Evolutionary conservation across 1,284 basidiomycete genomes (phyloP).

Genomic region (Schizophyllum amplum): DNA sequence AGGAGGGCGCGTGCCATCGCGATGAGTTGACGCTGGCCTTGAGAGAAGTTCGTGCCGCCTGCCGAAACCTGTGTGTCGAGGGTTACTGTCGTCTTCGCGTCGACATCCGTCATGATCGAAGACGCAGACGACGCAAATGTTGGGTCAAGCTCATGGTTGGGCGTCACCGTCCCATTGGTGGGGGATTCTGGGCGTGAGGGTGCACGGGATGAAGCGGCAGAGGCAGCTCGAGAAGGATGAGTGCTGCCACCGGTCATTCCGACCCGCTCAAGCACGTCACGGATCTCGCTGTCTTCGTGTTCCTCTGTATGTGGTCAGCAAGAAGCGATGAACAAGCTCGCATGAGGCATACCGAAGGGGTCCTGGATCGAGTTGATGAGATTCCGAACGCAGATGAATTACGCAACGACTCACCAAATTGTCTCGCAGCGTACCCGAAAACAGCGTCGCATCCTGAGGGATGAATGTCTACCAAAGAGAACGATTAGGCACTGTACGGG

Average conservation of each 20-base stretch:
- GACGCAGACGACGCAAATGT: constrained; percentile 24
- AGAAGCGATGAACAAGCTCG: neutral
- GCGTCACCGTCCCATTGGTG: constrained; percentile 41
- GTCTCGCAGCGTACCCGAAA: constrained; percentile 80
- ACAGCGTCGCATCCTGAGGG: constrained; percentile 76
- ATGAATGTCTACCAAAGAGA: constrained; percentile 57
- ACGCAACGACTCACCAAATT: constrained; percentile 39
- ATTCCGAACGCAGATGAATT: neutral
- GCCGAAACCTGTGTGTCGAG: constrained; percentile 71
- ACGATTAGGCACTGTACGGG: constrained; percentile 1
- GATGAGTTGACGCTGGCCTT: constrained; percentile 79
- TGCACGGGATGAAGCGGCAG: constrained; percentile 27
- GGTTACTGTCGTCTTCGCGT: constrained; percentile 46
- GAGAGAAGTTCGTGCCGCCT: constrained; percentile 79
- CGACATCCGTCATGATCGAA: constrained; percentile 37
- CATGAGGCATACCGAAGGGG: constrained; percentile 13
- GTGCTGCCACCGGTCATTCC: constrained; percentile 48
- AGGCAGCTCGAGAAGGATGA: constrained; percentile 33
- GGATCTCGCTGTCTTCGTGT: constrained; percentile 72
- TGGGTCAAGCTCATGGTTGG: constrained; percentile 27
- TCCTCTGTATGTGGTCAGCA: constrained; percentile 39
- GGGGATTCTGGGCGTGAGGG: constrained; percentile 29
- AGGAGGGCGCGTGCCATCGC: constrained; percentile 76
- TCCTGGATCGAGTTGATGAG: constrained; percentile 3
- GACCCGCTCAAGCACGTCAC: constrained; percentile 58